Conservation (phyloP, 2,329 filamentous ascomycete species). For the Clonostachys rhizophaga region DNA sequence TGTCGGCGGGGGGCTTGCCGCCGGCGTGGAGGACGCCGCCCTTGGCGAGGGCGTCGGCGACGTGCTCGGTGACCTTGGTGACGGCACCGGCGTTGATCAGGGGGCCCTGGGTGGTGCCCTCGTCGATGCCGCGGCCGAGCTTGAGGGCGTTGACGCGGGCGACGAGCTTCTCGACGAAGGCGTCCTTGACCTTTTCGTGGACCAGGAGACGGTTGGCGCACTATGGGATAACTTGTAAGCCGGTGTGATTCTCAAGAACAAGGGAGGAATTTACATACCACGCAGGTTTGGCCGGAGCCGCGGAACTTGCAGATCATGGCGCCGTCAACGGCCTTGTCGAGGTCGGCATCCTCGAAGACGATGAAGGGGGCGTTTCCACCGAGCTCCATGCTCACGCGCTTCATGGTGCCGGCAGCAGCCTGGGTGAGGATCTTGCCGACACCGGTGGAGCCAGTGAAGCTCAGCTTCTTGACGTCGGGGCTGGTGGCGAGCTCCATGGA, state of each 20-base stretch:
- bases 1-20: constrained; percentile 59
- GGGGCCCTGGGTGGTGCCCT: constrained; percentile 18
- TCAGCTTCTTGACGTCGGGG: constrained; percentile 55
- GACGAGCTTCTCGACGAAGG: constrained; percentile 19
- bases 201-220: constrained; percentile 27
- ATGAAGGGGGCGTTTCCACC: constrained; percentile 37
- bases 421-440: constrained; percentile 52
- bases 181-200: constrained; percentile 19
- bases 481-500: constrained; percentile 43
- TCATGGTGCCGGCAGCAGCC: constrained; percentile 59
- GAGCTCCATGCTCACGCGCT: constrained; percentile 68
- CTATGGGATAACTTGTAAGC: constrained; percentile 73
- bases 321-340: constrained; percentile 59
- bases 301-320: constrained; percentile 64
- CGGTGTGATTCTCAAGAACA: constrained; percentile 72
- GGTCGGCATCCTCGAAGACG: constrained; percentile 66
- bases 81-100: constrained; percentile 63
- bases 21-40: constrained; percentile 53
- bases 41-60: constrained; percentile 60
- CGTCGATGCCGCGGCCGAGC: constrained; percentile 16
- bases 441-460: constrained; percentile 58
- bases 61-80: constrained; percentile 56
- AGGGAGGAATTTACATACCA: constrained; percentile 72
- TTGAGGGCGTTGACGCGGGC: constrained; percentile 18
- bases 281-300: constrained; percentile 65